A percentile compares a stretch with the other conserved stretches of the same genome.
phyloP scores from a whole-genome alignment of 805 yeast genomes.

The Monosporozyma aerobia region DNA sequence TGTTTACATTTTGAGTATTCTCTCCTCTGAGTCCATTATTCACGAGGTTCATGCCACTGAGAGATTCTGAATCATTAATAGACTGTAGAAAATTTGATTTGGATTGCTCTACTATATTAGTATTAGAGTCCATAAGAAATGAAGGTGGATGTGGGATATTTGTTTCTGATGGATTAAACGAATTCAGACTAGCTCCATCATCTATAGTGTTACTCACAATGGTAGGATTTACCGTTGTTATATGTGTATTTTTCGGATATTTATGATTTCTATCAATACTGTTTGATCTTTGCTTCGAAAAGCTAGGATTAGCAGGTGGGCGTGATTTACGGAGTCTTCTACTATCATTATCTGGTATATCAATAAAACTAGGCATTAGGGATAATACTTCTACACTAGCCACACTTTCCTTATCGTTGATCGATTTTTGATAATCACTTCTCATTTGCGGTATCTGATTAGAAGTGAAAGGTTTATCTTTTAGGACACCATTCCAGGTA shows the following conservation, averaged over 20 bases:
- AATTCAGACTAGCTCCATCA: slow-evolving; percentile 8
- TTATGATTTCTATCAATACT: slow-evolving; percentile 18
- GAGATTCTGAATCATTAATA: not conserved
- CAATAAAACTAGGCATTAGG: slow-evolving; percentile 35
- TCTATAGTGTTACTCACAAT: slow-evolving; percentile 11
- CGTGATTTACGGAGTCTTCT: not conserved
- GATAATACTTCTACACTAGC: slow-evolving; percentile 33
- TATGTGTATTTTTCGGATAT: slow-evolving; percentile 8
- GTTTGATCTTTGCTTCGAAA: slow-evolving; percentile 10
- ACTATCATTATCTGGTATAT: slow-evolving; percentile 22
- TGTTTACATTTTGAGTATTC: not conserved
- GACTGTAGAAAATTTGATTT: not conserved
- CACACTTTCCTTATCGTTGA: slow-evolving; percentile 8
- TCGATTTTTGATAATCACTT: slow-evolving; percentile 6
- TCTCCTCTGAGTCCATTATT: not conserved
- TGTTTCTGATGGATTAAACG: not conserved
- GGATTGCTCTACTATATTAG: not conserved
- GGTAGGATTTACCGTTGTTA: slow-evolving; percentile 12
- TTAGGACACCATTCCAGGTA: not conserved
- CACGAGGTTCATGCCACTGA: not conserved
- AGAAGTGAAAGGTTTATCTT: not conserved
- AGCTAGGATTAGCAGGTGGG: not conserved
- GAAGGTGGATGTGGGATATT: not conserved
- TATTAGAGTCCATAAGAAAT: not conserved
- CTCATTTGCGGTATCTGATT: not conserved